Evolutionary conservation across 257 asterid genomes (phyloP), one percentile per base, ranked within the genome.

Genomic region (Handroanthus guayacan): DNA sequence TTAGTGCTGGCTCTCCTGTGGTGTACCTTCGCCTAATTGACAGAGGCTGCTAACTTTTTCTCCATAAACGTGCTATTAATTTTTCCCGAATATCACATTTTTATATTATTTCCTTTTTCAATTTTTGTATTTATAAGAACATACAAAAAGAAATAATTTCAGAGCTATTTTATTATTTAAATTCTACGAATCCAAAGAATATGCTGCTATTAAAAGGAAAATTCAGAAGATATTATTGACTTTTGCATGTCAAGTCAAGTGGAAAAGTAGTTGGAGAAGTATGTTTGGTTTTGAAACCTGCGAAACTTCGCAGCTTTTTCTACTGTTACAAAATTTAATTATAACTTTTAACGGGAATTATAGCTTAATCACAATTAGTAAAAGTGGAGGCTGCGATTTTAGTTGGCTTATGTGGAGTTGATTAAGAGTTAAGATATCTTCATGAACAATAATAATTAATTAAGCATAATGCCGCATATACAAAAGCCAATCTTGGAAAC

Each of bases 151-250:
- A 52, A 52, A 48, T 5, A 52, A 11, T 11, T 11, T 52, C 14
- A 12, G 3, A 51, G 5, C 14, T 10, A 10, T 13, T 10, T 51
- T 51, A 2, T 51, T 11, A 13, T 11, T 11, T 5, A 50, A 10
- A 50, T 50, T 3, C 14, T 50, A n/a, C n/a, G n/a, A 6, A 17
- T n/a, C 6, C 20, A 51, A 51, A 13, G 7, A 2, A 36, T 13
- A 2, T 2, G 16, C 44, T 45, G 10, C 20, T 13, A 31, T 72
- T 9, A 61, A 1, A 55, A 73, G 20, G 45, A 45, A 57, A 16
- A 62, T 61, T 72, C 51, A 6, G n/a, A 39, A 62, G 31, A 44
- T n/a, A 51, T 69, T n/a, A 51, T 69, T 8, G 72, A 54, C 50
- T 48, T 47, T 69, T 76, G 20, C 47, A n/a, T 45, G 45, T 36